phyloP scores from a whole-genome alignment of 306 rosid species.

The Cucurbita maxima region DNA sequence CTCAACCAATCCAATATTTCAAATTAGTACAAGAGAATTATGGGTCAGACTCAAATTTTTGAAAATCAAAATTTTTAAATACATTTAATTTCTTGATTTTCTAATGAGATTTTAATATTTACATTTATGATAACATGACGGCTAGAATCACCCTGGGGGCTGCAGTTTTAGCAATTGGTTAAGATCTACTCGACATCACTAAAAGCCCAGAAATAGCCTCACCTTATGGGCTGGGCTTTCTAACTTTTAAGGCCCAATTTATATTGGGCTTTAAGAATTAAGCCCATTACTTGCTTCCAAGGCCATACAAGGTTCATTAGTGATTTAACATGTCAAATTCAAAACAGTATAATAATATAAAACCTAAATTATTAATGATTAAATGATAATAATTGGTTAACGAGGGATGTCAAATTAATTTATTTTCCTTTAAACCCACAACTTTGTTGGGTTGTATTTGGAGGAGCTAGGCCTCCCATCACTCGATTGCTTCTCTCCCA shows the following conservation, averaged over 20 bases:
- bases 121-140: no score
- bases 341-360: background rate
- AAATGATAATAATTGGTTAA: no score
- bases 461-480: background rate
- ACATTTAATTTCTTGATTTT: no score
- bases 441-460: background rate
- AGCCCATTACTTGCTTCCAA: background rate
- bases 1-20: no score
- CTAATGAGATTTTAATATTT: no score
- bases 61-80: no score
- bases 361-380: background rate
- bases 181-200: background rate
- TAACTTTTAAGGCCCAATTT: background rate
- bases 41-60: no score
- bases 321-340: background rate
- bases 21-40: no score
- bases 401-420: background rate
- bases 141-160: no score
- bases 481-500: constrained; percentile 4
- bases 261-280: background rate
- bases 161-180: no score
- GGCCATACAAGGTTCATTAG: background rate
- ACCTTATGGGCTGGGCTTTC: background rate
- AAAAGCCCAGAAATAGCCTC: background rate
- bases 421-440: background rate